Evolutionary conservation across 148 eudicot genomes (phyloP).

Genomic region (Fallopia convolvulus): DNA sequence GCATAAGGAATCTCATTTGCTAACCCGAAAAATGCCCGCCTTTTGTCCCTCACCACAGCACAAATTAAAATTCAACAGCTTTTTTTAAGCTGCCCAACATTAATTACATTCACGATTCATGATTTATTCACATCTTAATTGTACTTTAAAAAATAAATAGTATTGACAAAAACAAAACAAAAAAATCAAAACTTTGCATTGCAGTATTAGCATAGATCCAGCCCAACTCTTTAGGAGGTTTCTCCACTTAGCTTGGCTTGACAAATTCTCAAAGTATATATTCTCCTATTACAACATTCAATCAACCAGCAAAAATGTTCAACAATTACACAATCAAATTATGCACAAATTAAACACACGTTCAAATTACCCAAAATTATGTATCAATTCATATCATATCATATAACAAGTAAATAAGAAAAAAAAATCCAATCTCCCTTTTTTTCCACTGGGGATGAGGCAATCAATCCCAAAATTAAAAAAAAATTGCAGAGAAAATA

Average conservation of each 20-base stretch:
- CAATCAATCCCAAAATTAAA: constrained; percentile 5
- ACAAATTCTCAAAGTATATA: too few species aligned
- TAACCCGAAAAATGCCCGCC: background rate
- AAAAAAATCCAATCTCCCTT: background rate
- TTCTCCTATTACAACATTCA: background rate
- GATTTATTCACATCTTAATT: background rate
- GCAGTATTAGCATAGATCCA: background rate
- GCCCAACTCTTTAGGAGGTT: background rate
- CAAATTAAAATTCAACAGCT: too few species aligned
- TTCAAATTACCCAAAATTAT: background rate
- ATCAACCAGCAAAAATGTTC: background rate
- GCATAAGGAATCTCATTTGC: background rate
- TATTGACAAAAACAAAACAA: too few species aligned
- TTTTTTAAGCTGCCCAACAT: background rate
- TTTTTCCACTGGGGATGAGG: background rate
- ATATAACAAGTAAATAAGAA: background rate
- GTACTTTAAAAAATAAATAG: too few species aligned
- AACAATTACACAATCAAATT: constrained; percentile 5
- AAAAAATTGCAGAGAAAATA: background rate
- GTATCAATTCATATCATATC: constrained; percentile 8
- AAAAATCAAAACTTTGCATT: background rate
- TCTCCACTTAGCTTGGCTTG: background rate
- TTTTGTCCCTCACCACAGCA: background rate
- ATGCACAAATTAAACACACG: background rate
- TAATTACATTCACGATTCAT: background rate